phyloP scores from a whole-genome alignment of 2,329 filamentous ascomycete genomes.

The Metarhizium album region DNA sequence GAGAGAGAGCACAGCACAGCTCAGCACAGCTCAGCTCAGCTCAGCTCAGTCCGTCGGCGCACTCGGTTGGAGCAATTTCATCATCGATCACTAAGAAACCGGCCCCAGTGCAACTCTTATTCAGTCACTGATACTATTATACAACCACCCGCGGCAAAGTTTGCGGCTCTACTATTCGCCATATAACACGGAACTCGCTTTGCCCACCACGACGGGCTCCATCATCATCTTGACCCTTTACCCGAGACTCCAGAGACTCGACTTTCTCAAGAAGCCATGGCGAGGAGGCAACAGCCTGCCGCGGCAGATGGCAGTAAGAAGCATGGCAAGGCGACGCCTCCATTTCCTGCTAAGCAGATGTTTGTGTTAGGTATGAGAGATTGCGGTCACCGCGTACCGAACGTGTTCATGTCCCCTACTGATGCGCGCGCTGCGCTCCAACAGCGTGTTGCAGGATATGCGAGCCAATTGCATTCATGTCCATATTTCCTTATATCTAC shows the following conservation, averaged over 20 bases:
- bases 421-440: not conserved
- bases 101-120: not conserved
- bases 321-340: constrained; percentile 15
- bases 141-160: not conserved
- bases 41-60: not conserved
- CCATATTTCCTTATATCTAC: constrained; percentile 97
- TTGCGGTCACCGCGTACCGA: not conserved
- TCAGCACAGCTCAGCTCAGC: not conserved
- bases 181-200: not conserved
- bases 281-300: constrained; percentile 19
- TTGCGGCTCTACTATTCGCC: not conserved
- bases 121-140: not conserved
- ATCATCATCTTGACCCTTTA: constrained; percentile 4
- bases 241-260: not conserved
- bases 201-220: not conserved
- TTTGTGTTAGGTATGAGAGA: constrained; percentile 38
- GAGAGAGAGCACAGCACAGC: not conserved
- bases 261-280: constrained; percentile 4
- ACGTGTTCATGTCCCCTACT: not conserved
- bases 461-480: constrained; percentile 99
- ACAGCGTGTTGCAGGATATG: constrained; percentile 87
- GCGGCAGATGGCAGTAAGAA: constrained; percentile 14
- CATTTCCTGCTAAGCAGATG: constrained; percentile 35
- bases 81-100: not conserved
- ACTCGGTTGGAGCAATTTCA: not conserved